These are phyloP conservation scores for Pichia sp. DNA, from an alignment of 1,139 yeast species.

Conservation along the genomic window DNA sequence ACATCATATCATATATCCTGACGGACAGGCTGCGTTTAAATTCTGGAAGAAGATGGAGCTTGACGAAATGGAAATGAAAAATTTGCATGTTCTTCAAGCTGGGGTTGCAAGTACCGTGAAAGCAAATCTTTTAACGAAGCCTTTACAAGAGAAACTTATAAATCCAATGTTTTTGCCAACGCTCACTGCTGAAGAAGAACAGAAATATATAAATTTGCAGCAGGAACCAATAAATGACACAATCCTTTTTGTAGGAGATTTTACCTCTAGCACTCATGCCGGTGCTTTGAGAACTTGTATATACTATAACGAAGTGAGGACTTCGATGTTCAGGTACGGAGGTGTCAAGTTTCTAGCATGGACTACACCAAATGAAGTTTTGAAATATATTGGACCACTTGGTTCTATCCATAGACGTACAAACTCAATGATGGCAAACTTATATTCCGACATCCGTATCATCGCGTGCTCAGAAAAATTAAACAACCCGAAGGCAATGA, in stretches of 20 bases:
- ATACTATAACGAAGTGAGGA: slow-evolving; percentile 29
- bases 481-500: slow-evolving; percentile 16
- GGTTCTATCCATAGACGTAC: slow-evolving; percentile 30
- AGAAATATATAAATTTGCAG: slow-evolving; percentile 2
- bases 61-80: slow-evolving; percentile 29
- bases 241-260: slow-evolving; percentile 61
- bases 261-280: slow-evolving; percentile 57
- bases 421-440: slow-evolving; percentile 27
- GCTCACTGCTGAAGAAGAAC: slow-evolving; percentile 23
- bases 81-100: slow-evolving; percentile 10
- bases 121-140: slow-evolving; percentile 20
- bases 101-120: slow-evolving; percentile 17
- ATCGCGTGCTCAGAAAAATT: slow-evolving; percentile 26
- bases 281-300: slow-evolving; percentile 43
- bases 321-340: slow-evolving; percentile 28
- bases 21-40: slow-evolving; percentile 43
- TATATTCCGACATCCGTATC: slow-evolving; percentile 26
- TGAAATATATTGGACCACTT: slow-evolving; percentile 27
- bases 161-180: slow-evolving; percentile 22
- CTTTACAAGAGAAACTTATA: slow-evolving; percentile 22
- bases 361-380: slow-evolving; percentile 26
- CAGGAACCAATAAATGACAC: slow-evolving; percentile 46
- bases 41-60: slow-evolving; percentile 36
- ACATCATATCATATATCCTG: slow-evolving; percentile 50
- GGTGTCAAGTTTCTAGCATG: slow-evolving; percentile 30